Conservation (phyloP, 73 alveolate genomes). For the Paramecium sexaurelia region DNA sequence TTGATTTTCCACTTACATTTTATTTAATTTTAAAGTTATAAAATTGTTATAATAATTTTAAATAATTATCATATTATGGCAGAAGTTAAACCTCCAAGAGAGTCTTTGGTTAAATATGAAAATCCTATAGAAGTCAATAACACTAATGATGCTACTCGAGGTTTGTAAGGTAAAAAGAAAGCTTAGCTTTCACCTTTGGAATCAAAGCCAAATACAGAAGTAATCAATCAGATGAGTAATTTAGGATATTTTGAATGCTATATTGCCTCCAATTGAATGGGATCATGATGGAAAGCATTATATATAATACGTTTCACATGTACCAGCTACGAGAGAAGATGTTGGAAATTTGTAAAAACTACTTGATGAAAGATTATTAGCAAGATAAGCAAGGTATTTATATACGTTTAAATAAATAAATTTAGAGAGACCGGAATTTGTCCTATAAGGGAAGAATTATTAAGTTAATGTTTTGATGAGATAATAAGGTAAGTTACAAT, state of each 20-base stretch:
- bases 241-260: slow-evolving; percentile 85
- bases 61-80: neutral
- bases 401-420: neutral
- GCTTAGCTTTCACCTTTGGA: slow-evolving; percentile 92
- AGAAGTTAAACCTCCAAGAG: slow-evolving; percentile 76
- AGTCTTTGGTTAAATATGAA: slow-evolving; percentile 84
- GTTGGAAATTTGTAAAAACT: slow-evolving; percentile 89
- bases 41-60: neutral
- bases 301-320: slow-evolving; percentile 92
- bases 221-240: neutral
- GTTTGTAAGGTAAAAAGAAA: slow-evolving; percentile 72
- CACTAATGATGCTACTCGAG: slow-evolving; percentile 51
- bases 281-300: slow-evolving; percentile 90
- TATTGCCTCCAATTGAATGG: slow-evolving; percentile 97
- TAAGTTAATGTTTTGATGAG: slow-evolving; percentile 90
- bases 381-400: slow-evolving; percentile 87
- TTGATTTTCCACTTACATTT: neutral
- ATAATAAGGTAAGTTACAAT: slow-evolving; percentile 96
- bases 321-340: slow-evolving; percentile 93
- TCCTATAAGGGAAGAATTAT: slow-evolving; percentile 93
- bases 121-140: slow-evolving; percentile 74
- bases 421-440: slow-evolving; percentile 92
- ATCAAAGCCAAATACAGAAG: slow-evolving; percentile 90
- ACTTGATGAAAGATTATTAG: slow-evolving; percentile 92
- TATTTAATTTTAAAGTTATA: neutral